phyloP scores from a whole-genome alignment of 2,329 filamentous ascomycete genomes.

The Claviceps maximensis region DNA sequence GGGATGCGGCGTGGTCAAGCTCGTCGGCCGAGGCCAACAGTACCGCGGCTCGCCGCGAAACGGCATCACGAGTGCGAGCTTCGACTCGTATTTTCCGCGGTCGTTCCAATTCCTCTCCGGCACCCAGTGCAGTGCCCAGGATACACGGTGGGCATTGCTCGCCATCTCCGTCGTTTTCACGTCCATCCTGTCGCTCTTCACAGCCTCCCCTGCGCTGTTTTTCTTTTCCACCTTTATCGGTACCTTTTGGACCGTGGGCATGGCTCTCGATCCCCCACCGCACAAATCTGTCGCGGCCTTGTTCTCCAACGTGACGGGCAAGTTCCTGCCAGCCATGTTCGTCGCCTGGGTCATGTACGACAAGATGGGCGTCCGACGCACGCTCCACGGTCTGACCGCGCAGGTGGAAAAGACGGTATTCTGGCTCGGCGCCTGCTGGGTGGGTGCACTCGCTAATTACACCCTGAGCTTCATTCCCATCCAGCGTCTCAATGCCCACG shows the following conservation, averaged over 20 bases:
- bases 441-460: slow-evolving; percentile 86
- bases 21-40: slow-evolving; percentile 53
- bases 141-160: slow-evolving; percentile 74
- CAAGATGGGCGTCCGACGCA: slow-evolving; percentile 63
- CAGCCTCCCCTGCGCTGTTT: slow-evolving; percentile 63
- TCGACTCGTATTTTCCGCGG: slow-evolving; percentile 81
- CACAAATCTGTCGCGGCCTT: slow-evolving; percentile 54
- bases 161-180: slow-evolving; percentile 73
- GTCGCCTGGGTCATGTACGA: slow-evolving; percentile 78
- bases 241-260: slow-evolving; percentile 78
- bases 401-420: slow-evolving; percentile 83
- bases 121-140: slow-evolving; percentile 54
- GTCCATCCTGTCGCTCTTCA: slow-evolving; percentile 66
- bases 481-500: slow-evolving; percentile 77
- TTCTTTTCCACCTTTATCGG: slow-evolving; percentile 74
- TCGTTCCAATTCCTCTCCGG: slow-evolving; percentile 64
- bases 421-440: slow-evolving; percentile 83
- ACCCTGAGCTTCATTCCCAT: slow-evolving; percentile 93
- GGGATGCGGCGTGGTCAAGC: slow-evolving; percentile 68
- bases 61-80: slow-evolving; percentile 63
- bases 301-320: slow-evolving; percentile 64
- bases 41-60: slow-evolving; percentile 54
- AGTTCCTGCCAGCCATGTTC: slow-evolving; percentile 78
- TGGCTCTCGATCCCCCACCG: slow-evolving; percentile 76
- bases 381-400: slow-evolving; percentile 58